Base-by-base conservation (phyloP, 192 early-diverging fungal genomes). In the Coemansia sp. region DNA sequence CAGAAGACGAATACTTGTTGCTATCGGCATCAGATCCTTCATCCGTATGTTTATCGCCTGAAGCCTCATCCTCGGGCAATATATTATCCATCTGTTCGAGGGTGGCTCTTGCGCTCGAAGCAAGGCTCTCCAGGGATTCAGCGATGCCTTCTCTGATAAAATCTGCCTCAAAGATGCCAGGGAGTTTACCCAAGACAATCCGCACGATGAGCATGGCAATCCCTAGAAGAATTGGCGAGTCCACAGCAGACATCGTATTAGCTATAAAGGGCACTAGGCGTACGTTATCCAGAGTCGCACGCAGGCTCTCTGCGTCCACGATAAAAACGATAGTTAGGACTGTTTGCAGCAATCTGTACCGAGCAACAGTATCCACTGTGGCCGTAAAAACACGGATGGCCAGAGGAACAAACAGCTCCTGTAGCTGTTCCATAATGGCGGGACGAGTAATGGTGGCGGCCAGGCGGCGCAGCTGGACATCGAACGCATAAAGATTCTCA, bases 61-160 rank as follows among this genome's bases (percentile, higher is more conserved):
- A 33, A n/a, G 6, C 6, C 17, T 28, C 17, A 20, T 28, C 29
- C 4, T 30, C 52, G 17, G 30, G 29, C 8, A 19, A 54, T 30
- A 7, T n/a, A 8, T n/a, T n/a, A n/a, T n/a, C n/a, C n/a, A n/a
- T n/a, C 8, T 54, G 28, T 14, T 23, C 54, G 22, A 59, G 40
- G 3, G 53, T 4, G 6, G 14, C 28, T 5, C 53, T 57, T 15
- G 60, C 55, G 4, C 6, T 31, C 22, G 54, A 60, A 5, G 60
- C 64, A 11, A 89, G 53, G 56, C 82, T 74, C 5, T 64, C 67
- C 42, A 94, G 74, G 42, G 87, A 85, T 55, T 84, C 80, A 2
- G 84, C 61, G 4, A 92, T 86, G 3, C 94, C 94, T 55, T 95
- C 94, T 22, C 91, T 76, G 34, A 83, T 72, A 69, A 96, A 89